Percentiles rank a stretch among this genome's conserved stretches.
phyloP scores from a whole-genome alignment of 2,329 filamentous ascomycete species.

The Calonectria pseudoturangicola region DNA sequence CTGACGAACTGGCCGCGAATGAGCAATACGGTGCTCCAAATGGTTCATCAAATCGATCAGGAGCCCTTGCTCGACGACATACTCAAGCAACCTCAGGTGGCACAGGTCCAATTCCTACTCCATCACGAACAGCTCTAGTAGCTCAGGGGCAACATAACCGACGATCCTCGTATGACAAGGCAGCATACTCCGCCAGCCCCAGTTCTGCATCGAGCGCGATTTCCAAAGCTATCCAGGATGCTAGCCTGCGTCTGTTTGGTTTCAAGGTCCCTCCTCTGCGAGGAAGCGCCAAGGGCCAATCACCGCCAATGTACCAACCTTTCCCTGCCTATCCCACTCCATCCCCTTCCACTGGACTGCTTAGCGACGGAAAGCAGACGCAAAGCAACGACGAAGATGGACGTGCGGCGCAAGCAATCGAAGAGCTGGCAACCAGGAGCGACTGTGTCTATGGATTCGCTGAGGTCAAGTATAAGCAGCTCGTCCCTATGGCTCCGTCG shows the following conservation, averaged over 20 bases:
- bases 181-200: slow-evolving; percentile 78
- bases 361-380: slow-evolving; percentile 77
- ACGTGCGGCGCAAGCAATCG: slow-evolving; percentile 85
- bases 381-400: slow-evolving; percentile 84
- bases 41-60: slow-evolving; percentile 73
- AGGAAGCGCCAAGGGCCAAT: slow-evolving; percentile 75
- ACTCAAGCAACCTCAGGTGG: slow-evolving; percentile 84
- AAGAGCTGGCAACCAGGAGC: slow-evolving; percentile 93
- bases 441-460: slow-evolving; percentile 98
- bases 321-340: slow-evolving; percentile 90
- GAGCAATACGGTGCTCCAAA: slow-evolving; percentile 73
- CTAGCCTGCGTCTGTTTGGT: slow-evolving; percentile 84
- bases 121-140: slow-evolving; percentile 85
- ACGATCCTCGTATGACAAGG: slow-evolving; percentile 86
- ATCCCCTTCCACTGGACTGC: slow-evolving; percentile 74
- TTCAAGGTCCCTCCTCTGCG: slow-evolving; percentile 81
- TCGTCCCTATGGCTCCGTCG: slow-evolving; percentile 91
- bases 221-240: slow-evolving; percentile 95
- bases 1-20: slow-evolving; percentile 93
- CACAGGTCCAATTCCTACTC: slow-evolving; percentile 80
- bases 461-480: slow-evolving; percentile 98
- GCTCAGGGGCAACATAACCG: slow-evolving; percentile 84
- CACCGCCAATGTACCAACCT: slow-evolving; percentile 85
- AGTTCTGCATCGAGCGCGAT: slow-evolving; percentile 90
- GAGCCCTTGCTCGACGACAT: slow-evolving; percentile 82